Evolutionary conservation across 768 basidiomycete species (phyloP), one percentile per base, ranked within the genome.

Genomic region (Boletus coccyginus): DNA sequence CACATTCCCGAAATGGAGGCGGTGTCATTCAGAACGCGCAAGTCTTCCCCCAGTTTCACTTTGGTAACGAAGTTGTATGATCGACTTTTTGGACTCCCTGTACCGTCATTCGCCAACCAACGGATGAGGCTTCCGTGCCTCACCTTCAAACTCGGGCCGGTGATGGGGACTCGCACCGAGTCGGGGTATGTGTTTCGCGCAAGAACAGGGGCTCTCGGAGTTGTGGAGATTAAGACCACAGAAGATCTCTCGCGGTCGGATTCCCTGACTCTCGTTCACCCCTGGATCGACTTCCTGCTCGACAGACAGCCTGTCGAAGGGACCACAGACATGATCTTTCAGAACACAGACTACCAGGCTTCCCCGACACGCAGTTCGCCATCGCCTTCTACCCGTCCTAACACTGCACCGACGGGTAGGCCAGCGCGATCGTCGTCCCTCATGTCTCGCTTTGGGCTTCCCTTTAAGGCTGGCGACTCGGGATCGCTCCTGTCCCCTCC

Each of bases 221-320:
- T 17, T 12, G 54, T 59, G 19, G 35, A 55, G 39, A 52, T 59
- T 6, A 49, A 16, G 14, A 59, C 53, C n/a, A 56, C 29, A 11
- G 48, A 59, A 17, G 45, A 52, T 35, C 40, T 59, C 42, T 44
- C 33, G 27, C 51, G 16, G n/a, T 29, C n/a, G 2, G 29, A 41
- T 29, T 44, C 42, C 32, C 51, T 43, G 21, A 35, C 27, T 12
- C 51, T 52, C 7, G 42, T 52, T 19, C 42, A 52, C 16, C 51
- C 40, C 38, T 59, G 58, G 58, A 51, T 59, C 31, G 46, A 49
- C 50, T 51, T 35, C 27, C 46, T 59, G 17, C 54, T 55, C 16
- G 58, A 48, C 40, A 19, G 49, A 48, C 35, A 44, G 24, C 45
- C 46, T 3, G 31, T 53, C 24, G 45, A 19, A 31, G 8, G 19